A percentile compares a stretch with the other conserved stretches of the same genome.
These are phyloP conservation scores for Davidsoniella virescens DNA, from an alignment of 2,329 filamentous ascomycete genomes.

Conservation along the genomic window DNA sequence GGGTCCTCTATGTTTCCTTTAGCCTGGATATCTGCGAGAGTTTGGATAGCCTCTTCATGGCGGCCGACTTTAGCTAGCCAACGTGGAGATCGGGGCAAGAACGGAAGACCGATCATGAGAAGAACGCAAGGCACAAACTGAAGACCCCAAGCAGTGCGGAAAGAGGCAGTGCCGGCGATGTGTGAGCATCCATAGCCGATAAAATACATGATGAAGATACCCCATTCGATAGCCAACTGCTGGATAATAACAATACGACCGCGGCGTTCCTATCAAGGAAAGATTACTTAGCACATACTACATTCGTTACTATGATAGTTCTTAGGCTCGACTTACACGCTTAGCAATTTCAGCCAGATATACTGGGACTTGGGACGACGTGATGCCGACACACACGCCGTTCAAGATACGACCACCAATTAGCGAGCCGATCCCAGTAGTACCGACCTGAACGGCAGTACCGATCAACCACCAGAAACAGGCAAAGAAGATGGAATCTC, in stretches of 20 bases:
- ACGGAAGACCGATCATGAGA: constrained; percentile 40
- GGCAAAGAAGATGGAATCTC: constrained; percentile 17
- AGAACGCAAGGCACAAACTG: constrained; percentile 45
- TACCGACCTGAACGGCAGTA: constrained; percentile 15
- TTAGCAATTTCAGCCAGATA: constrained; percentile 45
- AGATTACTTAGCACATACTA: background rate
- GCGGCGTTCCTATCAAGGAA: constrained; percentile 31
- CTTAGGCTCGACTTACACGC: constrained; percentile 3
- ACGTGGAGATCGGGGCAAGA: constrained; percentile 45
- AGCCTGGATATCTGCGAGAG: constrained; percentile 40
- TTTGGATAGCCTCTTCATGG: constrained; percentile 36
- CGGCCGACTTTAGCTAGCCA: constrained; percentile 48
- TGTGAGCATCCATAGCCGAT: constrained; percentile 48
- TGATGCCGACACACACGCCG: constrained; percentile 44
- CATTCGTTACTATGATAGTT: too few relatives aligned
- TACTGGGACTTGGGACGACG: constrained; percentile 48
- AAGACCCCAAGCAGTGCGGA: constrained; percentile 47
- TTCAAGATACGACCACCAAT: constrained; percentile 43
- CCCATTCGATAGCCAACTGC: constrained; percentile 57
- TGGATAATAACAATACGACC: constrained; percentile 52
- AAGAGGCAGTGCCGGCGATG: constrained; percentile 39
- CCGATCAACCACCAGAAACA: constrained; percentile 16
- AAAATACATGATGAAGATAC: constrained; percentile 54
- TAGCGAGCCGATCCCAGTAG: constrained; percentile 19
- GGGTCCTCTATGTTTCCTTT: constrained; percentile 36